Evolutionary conservation across 2,329 filamentous ascomycete species (phyloP).

Genomic region (Colletotrichum sp.): DNA sequence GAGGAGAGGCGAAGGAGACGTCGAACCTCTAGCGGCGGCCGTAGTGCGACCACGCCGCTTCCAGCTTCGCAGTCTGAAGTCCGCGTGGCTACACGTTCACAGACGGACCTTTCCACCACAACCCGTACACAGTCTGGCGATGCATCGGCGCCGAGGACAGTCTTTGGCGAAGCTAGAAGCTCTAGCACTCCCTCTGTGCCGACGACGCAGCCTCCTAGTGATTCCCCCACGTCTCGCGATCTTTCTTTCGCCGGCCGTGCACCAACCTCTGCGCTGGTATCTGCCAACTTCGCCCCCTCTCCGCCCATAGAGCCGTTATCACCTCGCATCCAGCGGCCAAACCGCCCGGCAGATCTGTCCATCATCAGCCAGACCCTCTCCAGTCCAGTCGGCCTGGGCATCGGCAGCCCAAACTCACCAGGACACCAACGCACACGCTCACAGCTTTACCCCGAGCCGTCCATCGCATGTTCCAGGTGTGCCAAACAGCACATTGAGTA

Average conservation of each 20-base stretch:
- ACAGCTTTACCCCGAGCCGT: slow-evolving; percentile 71
- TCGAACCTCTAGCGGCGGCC: slow-evolving; percentile 58
- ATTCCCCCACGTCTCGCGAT: slow-evolving; percentile 27
- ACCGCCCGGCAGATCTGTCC: slow-evolving; percentile 45
- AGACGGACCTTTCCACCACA: slow-evolving; percentile 61
- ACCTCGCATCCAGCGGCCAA: slow-evolving; percentile 24
- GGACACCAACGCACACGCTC: slow-evolving; percentile 47
- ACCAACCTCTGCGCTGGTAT: slow-evolving; percentile 22
- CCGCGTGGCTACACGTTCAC: slow-evolving; percentile 63
- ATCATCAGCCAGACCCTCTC: slow-evolving; percentile 36
- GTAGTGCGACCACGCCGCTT: slow-evolving; percentile 57
- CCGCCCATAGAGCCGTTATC: slow-evolving; percentile 19
- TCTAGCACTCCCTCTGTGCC: slow-evolving; percentile 40
- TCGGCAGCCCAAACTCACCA: slow-evolving; percentile 35
- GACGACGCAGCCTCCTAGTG: slow-evolving; percentile 23
- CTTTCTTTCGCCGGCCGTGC: slow-evolving; percentile 43
- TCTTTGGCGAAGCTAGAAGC: slow-evolving; percentile 47
- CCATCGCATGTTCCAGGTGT: slow-evolving; percentile 76
- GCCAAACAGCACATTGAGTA: slow-evolving; percentile 78
- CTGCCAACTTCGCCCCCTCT: slow-evolving; percentile 20
- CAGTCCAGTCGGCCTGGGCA: slow-evolving; percentile 32
- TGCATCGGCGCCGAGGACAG: slow-evolving; percentile 39
- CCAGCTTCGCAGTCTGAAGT: slow-evolving; percentile 45
- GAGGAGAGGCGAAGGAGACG: slow-evolving; percentile 50
- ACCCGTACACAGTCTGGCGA: slow-evolving; percentile 46